Conservation (phyloP, 352 stramenopile species). For the Globisporangium heterothallicum region DNA sequence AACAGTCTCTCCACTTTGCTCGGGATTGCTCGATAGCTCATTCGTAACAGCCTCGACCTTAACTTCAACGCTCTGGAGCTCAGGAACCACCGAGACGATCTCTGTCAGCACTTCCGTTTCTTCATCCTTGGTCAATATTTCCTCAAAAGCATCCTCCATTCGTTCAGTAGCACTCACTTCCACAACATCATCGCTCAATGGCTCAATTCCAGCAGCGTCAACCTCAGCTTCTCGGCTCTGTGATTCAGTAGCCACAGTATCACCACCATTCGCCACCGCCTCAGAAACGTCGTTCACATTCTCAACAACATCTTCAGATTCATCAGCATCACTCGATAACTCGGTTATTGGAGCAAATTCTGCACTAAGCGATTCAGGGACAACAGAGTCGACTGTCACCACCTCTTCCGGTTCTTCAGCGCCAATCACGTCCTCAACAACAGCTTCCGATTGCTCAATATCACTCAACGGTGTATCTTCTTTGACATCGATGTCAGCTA, state of each 20-base stretch:
- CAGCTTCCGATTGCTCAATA: too few relatives aligned
- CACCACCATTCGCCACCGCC: background rate
- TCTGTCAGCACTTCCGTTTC: background rate
- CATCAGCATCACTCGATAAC: background rate
- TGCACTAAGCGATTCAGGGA: background rate
- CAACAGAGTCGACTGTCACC: background rate
- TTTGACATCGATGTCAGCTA: too few relatives aligned
- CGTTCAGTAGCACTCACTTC: too few relatives aligned
- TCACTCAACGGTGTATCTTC: too few relatives aligned
- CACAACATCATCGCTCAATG: background rate
- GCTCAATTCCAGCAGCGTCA: background rate
- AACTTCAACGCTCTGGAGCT: background rate
- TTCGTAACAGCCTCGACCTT: background rate
- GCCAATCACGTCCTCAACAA: too few relatives aligned
- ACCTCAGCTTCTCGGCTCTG: background rate
- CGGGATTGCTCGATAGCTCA: background rate
- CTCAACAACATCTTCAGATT: background rate
- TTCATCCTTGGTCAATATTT: background rate
- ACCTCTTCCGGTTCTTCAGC: background rate
- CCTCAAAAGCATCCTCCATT: background rate
- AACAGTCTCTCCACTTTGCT: too few relatives aligned
- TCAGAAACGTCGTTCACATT: background rate
- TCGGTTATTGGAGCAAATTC: background rate
- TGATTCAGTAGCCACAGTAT: background rate
- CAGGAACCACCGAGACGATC: background rate